These are phyloP conservation scores for Cladosporium sp. DNA, from an alignment of 2,329 filamentous ascomycete species.

Conservation along the genomic window DNA sequence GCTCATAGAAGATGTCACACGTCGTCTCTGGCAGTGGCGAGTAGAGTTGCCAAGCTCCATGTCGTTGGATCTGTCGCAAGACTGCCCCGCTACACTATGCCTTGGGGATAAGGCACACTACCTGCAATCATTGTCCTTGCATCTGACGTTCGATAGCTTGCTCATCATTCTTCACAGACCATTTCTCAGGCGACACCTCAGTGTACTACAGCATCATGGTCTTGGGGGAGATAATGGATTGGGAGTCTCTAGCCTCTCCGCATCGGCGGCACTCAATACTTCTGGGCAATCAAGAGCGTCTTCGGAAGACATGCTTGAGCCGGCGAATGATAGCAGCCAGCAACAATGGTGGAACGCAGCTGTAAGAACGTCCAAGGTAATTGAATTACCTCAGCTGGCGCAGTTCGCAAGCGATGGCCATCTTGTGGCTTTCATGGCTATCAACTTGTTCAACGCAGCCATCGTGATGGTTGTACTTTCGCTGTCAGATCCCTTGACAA, in stretches of 20 bases:
- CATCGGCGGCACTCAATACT: not conserved
- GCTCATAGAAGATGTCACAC: conserved; percentile 27
- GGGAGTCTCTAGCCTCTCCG: conserved; percentile 18
- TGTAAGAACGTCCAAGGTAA: conserved; percentile 42
- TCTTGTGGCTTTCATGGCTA: conserved; percentile 46
- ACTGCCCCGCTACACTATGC: conserved; percentile 24
- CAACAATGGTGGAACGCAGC: conserved; percentile 43
- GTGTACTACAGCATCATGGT: conserved; percentile 20
- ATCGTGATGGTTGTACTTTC: conserved; percentile 47
- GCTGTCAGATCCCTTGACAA: conserved; percentile 45
- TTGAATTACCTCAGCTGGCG: conserved; percentile 36
- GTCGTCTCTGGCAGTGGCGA: conserved; percentile 30
- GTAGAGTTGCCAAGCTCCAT: conserved; percentile 30
- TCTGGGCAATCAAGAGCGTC: not conserved
- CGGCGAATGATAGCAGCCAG: conserved; percentile 22
- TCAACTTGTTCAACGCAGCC: conserved; percentile 49
- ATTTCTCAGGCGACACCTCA: conserved; percentile 40
- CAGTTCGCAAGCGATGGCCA: conserved; percentile 46
- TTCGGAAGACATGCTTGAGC: not conserved
- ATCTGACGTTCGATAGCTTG: conserved; percentile 47
- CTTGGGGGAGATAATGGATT: conserved; percentile 12
- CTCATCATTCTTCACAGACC: conserved; percentile 47
- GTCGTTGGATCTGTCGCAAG: conserved; percentile 25
- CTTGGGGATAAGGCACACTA: conserved; percentile 26
- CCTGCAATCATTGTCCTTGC: conserved; percentile 45